These are phyloP conservation scores for Canavalia ensiformis DNA, from an alignment of 306 rosid species.

Conservation along the genomic window DNA sequence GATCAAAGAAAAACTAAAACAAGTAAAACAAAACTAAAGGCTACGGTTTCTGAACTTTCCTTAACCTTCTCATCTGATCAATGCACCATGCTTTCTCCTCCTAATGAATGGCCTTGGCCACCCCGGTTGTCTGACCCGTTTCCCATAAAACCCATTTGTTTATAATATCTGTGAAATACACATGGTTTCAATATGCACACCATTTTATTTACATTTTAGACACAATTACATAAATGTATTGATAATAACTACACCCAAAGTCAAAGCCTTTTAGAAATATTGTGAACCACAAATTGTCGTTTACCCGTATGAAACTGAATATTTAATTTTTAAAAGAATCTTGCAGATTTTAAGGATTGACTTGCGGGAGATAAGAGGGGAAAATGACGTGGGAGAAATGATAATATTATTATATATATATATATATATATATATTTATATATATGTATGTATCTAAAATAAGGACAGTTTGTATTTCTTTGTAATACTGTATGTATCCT, in stretches of 20 bases:
- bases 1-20: conserved; percentile 41
- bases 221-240: conserved; percentile 29
- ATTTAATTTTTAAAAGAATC: conserved; percentile 24
- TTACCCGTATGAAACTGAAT: not conserved
- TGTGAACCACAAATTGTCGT: conserved; percentile 39
- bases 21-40: conserved; percentile 30
- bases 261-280: conserved; percentile 30
- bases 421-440: not conserved
- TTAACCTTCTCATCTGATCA: conserved; percentile 10
- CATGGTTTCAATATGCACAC: not conserved
- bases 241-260: conserved; percentile 26
- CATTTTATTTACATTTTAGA: conserved; percentile 12
- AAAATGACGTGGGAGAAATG: not conserved
- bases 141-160: not conserved
- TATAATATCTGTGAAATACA: conserved; percentile 23
- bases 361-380: not conserved
- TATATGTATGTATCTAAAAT: too few relatives aligned
- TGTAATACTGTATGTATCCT: not conserved
- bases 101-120: conserved; percentile 35
- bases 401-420: not conserved
- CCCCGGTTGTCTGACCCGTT: conserved; percentile 13
- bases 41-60: conserved; percentile 32
- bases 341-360: conserved; percentile 43
- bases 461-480: not conserved
- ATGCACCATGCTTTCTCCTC: conserved; percentile 35